Evolutionary conservation across 768 basidiomycete species (phyloP).

Genomic region (Candolleomyces aberdarensis): DNA sequence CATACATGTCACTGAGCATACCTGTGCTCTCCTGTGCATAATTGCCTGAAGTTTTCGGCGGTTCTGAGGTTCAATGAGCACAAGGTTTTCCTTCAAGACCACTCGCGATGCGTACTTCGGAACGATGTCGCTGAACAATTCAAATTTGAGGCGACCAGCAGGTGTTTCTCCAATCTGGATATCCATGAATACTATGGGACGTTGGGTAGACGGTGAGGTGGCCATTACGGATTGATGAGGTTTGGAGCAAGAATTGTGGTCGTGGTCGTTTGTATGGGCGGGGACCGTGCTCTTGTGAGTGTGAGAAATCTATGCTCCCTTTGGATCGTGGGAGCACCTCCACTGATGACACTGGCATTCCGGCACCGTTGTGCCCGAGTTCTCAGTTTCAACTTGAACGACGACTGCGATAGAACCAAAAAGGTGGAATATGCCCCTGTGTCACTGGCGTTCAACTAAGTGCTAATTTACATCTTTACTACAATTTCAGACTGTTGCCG

Average conservation of each 20-base stretch:
- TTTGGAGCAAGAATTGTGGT: not conserved
- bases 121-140: slow-evolving; percentile 92
- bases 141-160: slow-evolving; percentile 94
- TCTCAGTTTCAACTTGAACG: no score
- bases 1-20: slow-evolving; percentile 26
- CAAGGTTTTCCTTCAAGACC: not conserved
- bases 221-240: slow-evolving; percentile 4
- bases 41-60: slow-evolving; percentile 95
- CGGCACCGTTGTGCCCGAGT: no score
- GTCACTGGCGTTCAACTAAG: no score
- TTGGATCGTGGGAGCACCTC: no score
- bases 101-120: slow-evolving; percentile 65
- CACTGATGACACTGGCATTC: no score
- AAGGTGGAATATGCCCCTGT: no score
- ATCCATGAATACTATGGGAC: slow-evolving; percentile 97
- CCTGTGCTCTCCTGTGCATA: slow-evolving; percentile 97
- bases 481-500: no score
- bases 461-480: no score
- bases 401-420: no score
- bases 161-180: slow-evolving; percentile 95
- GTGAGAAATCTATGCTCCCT: no score
- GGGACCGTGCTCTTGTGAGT: no score
- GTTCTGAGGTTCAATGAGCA: slow-evolving; percentile 51
- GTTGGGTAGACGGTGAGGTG: slow-evolving; percentile 35
- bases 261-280: no score